A percentile compares a stretch with the other conserved stretches of the same genome.
Evolutionary conservation across 2,329 filamentous ascomycete genomes (phyloP).

Genomic region (Penicillium digitatum): DNA sequence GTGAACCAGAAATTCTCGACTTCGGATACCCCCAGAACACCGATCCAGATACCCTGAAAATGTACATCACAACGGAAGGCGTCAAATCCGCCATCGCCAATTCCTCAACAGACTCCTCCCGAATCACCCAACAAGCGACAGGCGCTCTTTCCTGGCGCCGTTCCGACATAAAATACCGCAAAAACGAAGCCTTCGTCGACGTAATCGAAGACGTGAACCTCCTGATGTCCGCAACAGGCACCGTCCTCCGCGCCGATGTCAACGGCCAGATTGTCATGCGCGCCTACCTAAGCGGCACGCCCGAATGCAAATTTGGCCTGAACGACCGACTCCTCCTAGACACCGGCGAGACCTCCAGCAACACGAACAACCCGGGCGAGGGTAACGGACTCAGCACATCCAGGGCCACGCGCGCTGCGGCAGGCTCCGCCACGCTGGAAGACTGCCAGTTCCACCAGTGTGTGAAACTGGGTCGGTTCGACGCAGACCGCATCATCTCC

Average conservation of each 20-base stretch:
- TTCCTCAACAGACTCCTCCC: slow-evolving; percentile 78
- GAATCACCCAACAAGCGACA: slow-evolving; percentile 99
- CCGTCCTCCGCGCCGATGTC: slow-evolving; percentile 90
- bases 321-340: slow-evolving; percentile 95
- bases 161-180: slow-evolving; percentile 96
- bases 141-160: slow-evolving; percentile 95
- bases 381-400: slow-evolving; percentile 60
- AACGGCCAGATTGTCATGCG: slow-evolving; percentile 98
- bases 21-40: slow-evolving; percentile 99
- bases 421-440: slow-evolving; percentile 90
- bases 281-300: slow-evolving; percentile 91
- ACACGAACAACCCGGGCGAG: slow-evolving; percentile 44
- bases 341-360: slow-evolving; percentile 58
- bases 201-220: slow-evolving; percentile 99
- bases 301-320: slow-evolving; percentile 97
- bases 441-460: slow-evolving; percentile 99
- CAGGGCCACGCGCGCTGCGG: slow-evolving; percentile 91
- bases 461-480: slow-evolving; percentile 95
- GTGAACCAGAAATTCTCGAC: slow-evolving; percentile 78
- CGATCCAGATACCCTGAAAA: slow-evolving; percentile 96
- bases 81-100: slow-evolving; percentile 76
- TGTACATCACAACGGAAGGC: slow-evolving; percentile 99
- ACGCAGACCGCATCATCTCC: slow-evolving; percentile 92
- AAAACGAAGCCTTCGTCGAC: slow-evolving; percentile 98
- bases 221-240: slow-evolving; percentile 96